Evolutionary conservation across 2,329 filamentous ascomycete genomes (phyloP).

Genomic region (Fusarium nygamai): DNA sequence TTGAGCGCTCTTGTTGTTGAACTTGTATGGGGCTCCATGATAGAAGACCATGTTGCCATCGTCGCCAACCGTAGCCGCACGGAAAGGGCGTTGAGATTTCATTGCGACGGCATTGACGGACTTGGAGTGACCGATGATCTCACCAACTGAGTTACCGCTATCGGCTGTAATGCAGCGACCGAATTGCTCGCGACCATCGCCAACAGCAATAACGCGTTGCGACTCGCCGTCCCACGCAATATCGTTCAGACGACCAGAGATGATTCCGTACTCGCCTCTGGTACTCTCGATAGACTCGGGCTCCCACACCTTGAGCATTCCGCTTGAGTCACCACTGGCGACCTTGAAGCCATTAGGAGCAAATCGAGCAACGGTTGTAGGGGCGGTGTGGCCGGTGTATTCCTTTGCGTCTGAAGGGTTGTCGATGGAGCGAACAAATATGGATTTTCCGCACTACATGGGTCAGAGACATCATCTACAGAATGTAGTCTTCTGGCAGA

Average conservation of each 20-base stretch:
- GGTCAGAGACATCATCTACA: slow-evolving; percentile 17
- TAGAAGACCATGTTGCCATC: slow-evolving; percentile 92
- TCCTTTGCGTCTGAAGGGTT: slow-evolving; percentile 85
- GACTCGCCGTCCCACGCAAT: slow-evolving; percentile 98
- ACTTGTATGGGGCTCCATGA: slow-evolving; percentile 95
- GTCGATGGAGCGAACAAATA: slow-evolving; percentile 96
- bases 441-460: slow-evolving; percentile 87
- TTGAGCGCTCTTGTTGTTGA: slow-evolving; percentile 82
- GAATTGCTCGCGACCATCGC: slow-evolving; percentile 92
- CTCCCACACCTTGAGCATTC: slow-evolving; percentile 92
- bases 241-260: slow-evolving; percentile 94
- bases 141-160: slow-evolving; percentile 94
- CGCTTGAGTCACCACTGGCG: slow-evolving; percentile 88
- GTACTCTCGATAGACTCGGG: slow-evolving; percentile 84
- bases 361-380: slow-evolving; percentile 93
- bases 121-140: slow-evolving; percentile 91
- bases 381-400: slow-evolving; percentile 89
- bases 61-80: slow-evolving; percentile 90
- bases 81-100: slow-evolving; percentile 86
- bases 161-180: slow-evolving; percentile 95
- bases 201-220: slow-evolving; percentile 94
- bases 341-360: slow-evolving; percentile 94
- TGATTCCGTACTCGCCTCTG: slow-evolving; percentile 94
- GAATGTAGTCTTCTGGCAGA: neutral
- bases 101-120: slow-evolving; percentile 92